Evolutionary conservation across 192 early-diverging fungal genomes (phyloP).

Genomic region (Linnemannia schmuckeri): DNA sequence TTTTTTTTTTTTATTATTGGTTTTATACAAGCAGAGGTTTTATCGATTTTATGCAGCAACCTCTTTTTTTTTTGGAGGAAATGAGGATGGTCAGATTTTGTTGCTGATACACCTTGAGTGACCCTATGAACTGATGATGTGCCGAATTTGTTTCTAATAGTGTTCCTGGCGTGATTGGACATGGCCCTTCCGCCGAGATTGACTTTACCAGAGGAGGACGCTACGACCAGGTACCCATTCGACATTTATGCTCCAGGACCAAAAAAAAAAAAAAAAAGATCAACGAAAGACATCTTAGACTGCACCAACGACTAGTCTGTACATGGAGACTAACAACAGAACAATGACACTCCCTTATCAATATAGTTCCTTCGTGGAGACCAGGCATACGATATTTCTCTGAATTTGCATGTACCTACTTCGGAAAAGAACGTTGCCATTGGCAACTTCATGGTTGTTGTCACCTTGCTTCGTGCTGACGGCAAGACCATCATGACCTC

Average conservation of each 20-base stretch:
- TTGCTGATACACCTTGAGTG: background rate
- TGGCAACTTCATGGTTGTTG: constrained; percentile 50
- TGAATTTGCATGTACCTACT: constrained; percentile 56
- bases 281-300: background rate
- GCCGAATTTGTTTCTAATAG: constrained; percentile 2
- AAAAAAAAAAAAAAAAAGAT: background rate
- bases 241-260: background rate
- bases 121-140: background rate
- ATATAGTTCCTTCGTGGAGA: constrained; percentile 54
- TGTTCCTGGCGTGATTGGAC: constrained; percentile 23
- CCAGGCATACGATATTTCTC: constrained; percentile 60
- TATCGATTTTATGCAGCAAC: too few relatives aligned
- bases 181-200: constrained; percentile 41
- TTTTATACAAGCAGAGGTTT: too few relatives aligned
- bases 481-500: constrained; percentile 57
- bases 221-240: constrained; percentile 29
- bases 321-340: background rate
- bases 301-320: background rate
- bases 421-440: constrained; percentile 58
- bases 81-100: background rate
- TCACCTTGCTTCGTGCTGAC: constrained; percentile 30
- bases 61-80: too few relatives aligned
- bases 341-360: background rate
- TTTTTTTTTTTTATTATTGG: background rate
- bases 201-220: constrained; percentile 56